phyloP scores from a whole-genome alignment of 2,329 filamentous ascomycete genomes.

The Beauveria sp. region DNA sequence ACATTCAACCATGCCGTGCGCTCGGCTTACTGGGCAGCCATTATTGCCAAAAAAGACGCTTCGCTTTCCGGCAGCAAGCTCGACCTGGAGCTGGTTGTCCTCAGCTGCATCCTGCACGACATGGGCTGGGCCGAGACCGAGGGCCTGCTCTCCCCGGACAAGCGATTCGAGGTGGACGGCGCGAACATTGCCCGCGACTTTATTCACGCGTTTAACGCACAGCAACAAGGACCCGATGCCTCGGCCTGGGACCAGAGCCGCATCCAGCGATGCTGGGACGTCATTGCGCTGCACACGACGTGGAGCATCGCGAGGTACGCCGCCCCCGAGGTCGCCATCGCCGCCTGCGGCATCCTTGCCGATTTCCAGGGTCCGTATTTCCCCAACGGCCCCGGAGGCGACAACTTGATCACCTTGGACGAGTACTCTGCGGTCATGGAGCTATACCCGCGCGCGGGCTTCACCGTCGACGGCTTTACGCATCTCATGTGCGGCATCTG shows the following conservation, averaged over 20 bases:
- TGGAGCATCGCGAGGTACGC: conserved; percentile 11
- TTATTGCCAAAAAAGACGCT: conserved; percentile 8
- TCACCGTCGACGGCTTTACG: conserved; percentile 8
- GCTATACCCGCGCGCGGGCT: conserved; percentile 10
- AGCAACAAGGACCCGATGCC: neutral
- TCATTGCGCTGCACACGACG: conserved; percentile 13
- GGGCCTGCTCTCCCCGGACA: conserved; percentile 8
- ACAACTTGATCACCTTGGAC: conserved; percentile 7
- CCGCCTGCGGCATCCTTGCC: neutral
- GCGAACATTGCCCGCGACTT: conserved; percentile 13
- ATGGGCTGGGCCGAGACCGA: conserved; percentile 13
- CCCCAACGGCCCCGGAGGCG: neutral
- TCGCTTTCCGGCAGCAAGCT: neutral
- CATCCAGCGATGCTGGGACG: conserved; percentile 13
- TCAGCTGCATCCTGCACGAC: conserved; percentile 14
- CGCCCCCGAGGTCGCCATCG: conserved; percentile 10
- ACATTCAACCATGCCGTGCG: conserved; percentile 13
- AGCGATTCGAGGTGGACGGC: conserved; percentile 14
- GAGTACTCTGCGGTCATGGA: conserved; percentile 8
- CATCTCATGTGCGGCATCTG: conserved; percentile 11
- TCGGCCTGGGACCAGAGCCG: conserved; percentile 3
- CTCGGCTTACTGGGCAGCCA: conserved; percentile 12
- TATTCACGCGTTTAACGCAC: neutral
- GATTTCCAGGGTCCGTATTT: conserved; percentile 13
- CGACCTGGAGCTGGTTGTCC: conserved; percentile 10